Evolutionary conservation across 768 basidiomycete genomes (phyloP).

Genomic region (Suillus variegatus): DNA sequence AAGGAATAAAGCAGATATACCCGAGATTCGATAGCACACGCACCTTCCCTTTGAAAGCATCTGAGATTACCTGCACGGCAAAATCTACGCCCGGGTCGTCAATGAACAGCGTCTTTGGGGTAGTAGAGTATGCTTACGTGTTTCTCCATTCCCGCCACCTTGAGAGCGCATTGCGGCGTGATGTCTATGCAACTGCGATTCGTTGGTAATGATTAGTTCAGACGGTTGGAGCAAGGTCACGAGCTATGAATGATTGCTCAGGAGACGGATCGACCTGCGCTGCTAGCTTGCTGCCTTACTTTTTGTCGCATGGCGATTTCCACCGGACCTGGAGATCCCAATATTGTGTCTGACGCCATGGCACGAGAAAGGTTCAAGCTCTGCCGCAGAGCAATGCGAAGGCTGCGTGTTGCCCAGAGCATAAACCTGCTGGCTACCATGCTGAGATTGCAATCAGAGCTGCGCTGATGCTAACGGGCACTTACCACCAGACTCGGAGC

Average conservation of each 20-base stretch:
- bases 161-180: slow-evolving; percentile 79
- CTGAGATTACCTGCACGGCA: slow-evolving; percentile 70
- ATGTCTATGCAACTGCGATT: slow-evolving; percentile 85
- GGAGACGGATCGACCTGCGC: slow-evolving; percentile 21
- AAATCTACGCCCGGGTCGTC: slow-evolving; percentile 57
- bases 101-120: slow-evolving; percentile 19
- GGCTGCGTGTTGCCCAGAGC: slow-evolving; percentile 24
- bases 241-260: slow-evolving; percentile 47
- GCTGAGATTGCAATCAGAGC: slow-evolving; percentile 6
- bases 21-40: slow-evolving; percentile 17
- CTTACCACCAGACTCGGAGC: slow-evolving; percentile 6
- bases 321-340: slow-evolving; percentile 45
- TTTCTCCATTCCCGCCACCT: slow-evolving; percentile 71
- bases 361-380: slow-evolving; percentile 15
- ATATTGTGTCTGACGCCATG: slow-evolving; percentile 28
- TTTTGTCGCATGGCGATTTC: slow-evolving; percentile 64
- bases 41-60: slow-evolving; percentile 75
- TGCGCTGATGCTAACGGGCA: slow-evolving; percentile 9
- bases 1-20: slow-evolving; percentile 14
- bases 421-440: slow-evolving; percentile 20
- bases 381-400: slow-evolving; percentile 22
- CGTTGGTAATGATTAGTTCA: slow-evolving; percentile 69
- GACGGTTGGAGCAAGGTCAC: slow-evolving; percentile 60
- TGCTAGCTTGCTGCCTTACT: slow-evolving; percentile 37
- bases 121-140: slow-evolving; percentile 57